A percentile compares a stretch with the other conserved stretches of the same genome.
These are phyloP conservation scores for Ambispora gerdemannii DNA, from an alignment of 192 early-diverging fungal species.

Conservation along the genomic window DNA sequence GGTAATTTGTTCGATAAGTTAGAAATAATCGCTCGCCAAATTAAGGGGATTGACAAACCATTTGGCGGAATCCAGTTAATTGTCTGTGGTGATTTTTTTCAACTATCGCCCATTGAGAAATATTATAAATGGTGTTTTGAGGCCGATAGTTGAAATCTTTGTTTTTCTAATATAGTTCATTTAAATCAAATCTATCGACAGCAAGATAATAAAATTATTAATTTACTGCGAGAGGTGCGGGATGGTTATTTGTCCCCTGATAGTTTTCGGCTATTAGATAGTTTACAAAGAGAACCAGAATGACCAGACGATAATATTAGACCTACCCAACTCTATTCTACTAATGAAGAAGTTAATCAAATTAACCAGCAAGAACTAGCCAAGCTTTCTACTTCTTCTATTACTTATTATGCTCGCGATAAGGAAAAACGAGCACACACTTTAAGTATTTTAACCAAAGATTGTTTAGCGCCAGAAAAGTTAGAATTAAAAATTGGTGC, in stretches of 20 bases:
- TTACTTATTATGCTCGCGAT: constrained; percentile 53
- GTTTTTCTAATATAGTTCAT: constrained; percentile 56
- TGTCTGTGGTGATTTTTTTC: constrained; percentile 78
- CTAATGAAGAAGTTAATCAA: too few species aligned
- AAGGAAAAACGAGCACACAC: too few species aligned
- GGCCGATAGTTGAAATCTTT: constrained; percentile 49
- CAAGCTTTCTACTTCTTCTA: constrained; percentile 45
- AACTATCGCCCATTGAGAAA: constrained; percentile 69
- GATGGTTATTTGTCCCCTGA: constrained; percentile 63
- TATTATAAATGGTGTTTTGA: constrained; percentile 63
- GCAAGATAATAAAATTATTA: constrained; percentile 74
- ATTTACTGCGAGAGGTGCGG: constrained; percentile 84
- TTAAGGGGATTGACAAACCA: constrained; percentile 41
- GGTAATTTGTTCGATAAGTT: constrained; percentile 70
- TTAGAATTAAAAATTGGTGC: constrained; percentile 71
- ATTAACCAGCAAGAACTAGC: too few species aligned
- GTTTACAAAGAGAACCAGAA: constrained; percentile 47
- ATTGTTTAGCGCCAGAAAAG: constrained; percentile 55
- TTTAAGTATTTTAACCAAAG: constrained; percentile 40
- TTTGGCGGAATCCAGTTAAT: constrained; percentile 73
- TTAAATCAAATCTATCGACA: constrained; percentile 83
- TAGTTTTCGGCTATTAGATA: constrained; percentile 51
- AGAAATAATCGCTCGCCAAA: constrained; percentile 56
- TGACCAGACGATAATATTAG: constrained; percentile 59
- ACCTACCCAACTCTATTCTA: constrained; percentile 69